phyloP scores from a whole-genome alignment of 345 rosid species.

The Rubroshorea leprosula region DNA sequence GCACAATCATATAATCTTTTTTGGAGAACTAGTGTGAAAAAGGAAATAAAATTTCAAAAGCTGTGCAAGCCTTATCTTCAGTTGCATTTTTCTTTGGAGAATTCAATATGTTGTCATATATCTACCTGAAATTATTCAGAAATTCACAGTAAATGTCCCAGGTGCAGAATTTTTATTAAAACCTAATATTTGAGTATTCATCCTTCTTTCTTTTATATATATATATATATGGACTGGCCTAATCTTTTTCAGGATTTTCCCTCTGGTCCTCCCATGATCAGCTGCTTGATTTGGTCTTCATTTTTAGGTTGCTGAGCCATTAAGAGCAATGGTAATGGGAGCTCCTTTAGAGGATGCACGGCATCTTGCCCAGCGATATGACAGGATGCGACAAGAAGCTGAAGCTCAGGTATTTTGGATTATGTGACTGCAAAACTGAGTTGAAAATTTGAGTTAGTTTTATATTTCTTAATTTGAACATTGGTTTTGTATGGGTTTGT shows the following conservation, averaged over 20 bases:
- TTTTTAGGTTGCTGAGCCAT: slow-evolving; percentile 85
- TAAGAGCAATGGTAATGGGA: slow-evolving; percentile 92
- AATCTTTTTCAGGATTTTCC: background rate
- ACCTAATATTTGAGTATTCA: too few species aligned
- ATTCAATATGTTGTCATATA: background rate
- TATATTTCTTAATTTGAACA: background rate
- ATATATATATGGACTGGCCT: background rate
- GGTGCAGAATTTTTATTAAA: background rate
- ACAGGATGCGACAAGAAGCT: slow-evolving; percentile 85
- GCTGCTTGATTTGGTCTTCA: slow-evolving; percentile 15
- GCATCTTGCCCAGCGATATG: slow-evolving; percentile 95
- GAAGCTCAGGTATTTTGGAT: slow-evolving; percentile 75
- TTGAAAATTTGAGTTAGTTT: background rate
- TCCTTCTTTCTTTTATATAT: too few species aligned
- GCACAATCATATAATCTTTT: background rate
- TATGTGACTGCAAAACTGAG: background rate
- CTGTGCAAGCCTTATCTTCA: too few species aligned
- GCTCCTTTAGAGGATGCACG: slow-evolving; percentile 95
- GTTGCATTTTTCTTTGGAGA: background rate
- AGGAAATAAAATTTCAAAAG: too few species aligned
- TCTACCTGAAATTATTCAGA: too few species aligned
- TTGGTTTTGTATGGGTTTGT: background rate
- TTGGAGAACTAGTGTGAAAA: background rate
- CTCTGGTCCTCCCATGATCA: background rate
- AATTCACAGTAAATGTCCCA: background rate